phyloP scores from a whole-genome alignment of 352 stramenopile genomes.

The Phytophthora crassamura region DNA sequence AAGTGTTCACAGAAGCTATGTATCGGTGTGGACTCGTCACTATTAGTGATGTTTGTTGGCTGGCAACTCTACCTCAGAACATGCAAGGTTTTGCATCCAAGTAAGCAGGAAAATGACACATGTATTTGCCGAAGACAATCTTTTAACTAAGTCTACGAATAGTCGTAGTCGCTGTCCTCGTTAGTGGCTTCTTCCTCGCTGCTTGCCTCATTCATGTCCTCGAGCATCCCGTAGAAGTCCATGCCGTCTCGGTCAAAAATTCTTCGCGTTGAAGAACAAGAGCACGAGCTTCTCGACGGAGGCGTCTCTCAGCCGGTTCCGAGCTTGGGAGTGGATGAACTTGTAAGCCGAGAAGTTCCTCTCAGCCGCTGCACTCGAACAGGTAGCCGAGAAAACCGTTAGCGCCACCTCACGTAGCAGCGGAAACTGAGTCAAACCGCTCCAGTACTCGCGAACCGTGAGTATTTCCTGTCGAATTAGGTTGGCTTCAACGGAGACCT shows the following conservation, averaged over 20 bases:
- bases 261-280: constrained; percentile 7
- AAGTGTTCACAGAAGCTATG: too few species aligned
- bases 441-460: not conserved
- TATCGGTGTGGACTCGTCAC: too few species aligned
- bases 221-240: not conserved
- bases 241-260: not conserved
- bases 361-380: not conserved
- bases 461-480: not conserved
- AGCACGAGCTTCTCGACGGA: constrained; percentile 1
- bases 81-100: too few species aligned
- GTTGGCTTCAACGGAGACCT: not conserved
- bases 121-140: too few species aligned
- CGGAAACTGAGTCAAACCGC: not conserved
- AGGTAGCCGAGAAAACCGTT: not conserved
- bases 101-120: too few species aligned
- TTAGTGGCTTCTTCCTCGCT: not conserved
- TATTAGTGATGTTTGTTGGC: too few species aligned
- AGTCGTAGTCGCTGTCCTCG: constrained; percentile 8
- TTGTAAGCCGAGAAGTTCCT: constrained; percentile 8
- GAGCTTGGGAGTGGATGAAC: not conserved
- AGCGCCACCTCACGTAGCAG: not conserved
- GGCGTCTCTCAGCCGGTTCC: not conserved
- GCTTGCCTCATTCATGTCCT: not conserved
- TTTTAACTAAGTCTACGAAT: too few species aligned
- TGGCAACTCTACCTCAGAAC: too few species aligned